A percentile compares a stretch with the other conserved stretches of the same genome.
Conservation (phyloP, 1,284 basidiomycete species). For the Fomitopsis schrenkii region DNA sequence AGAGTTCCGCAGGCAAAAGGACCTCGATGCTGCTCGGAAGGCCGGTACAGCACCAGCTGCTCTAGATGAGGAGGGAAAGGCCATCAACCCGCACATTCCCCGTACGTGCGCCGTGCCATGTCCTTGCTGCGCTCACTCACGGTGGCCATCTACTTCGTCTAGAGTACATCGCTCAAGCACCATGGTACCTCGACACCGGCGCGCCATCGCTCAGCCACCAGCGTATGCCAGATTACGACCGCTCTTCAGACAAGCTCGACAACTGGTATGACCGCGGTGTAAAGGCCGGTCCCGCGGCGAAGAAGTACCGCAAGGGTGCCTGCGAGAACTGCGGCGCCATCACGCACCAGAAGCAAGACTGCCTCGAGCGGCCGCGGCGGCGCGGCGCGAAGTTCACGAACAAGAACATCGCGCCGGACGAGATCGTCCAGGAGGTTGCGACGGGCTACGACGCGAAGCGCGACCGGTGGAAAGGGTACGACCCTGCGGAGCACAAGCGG, state of each 20-base stretch:
- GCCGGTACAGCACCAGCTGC: slow-evolving; percentile 96
- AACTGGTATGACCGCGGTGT: slow-evolving; percentile 93
- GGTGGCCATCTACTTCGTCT: neutral
- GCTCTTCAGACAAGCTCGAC: slow-evolving; percentile 68
- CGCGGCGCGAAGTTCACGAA: slow-evolving; percentile 94
- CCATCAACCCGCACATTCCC: slow-evolving; percentile 99
- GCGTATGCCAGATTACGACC: slow-evolving; percentile 71
- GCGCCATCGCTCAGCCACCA: slow-evolving; percentile 93
- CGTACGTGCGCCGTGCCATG: slow-evolving; percentile 45
- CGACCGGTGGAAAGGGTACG: slow-evolving; percentile 99
- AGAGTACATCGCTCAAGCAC: slow-evolving; percentile 95
- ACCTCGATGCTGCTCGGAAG: slow-evolving; percentile 94
- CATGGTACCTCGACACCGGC: slow-evolving; percentile 96
- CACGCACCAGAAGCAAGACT: slow-evolving; percentile 90
- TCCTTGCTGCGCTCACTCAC: slow-evolving; percentile 9
- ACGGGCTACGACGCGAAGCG: slow-evolving; percentile 94
- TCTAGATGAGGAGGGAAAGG: slow-evolving; percentile 88
- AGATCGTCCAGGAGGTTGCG: slow-evolving; percentile 78
- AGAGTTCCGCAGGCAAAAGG: slow-evolving; percentile 92
- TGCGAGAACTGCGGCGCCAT: slow-evolving; percentile 99
- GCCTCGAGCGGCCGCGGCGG: slow-evolving; percentile 93
- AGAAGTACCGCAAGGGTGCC: slow-evolving; percentile 95
- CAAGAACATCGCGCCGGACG: slow-evolving; percentile 89
- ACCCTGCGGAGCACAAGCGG: slow-evolving; percentile 79
- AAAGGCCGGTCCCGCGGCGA: slow-evolving; percentile 84